These are phyloP conservation scores for Clitoria ternatea DNA, from an alignment of 306 rosid genomes.

Conservation along the genomic window DNA sequence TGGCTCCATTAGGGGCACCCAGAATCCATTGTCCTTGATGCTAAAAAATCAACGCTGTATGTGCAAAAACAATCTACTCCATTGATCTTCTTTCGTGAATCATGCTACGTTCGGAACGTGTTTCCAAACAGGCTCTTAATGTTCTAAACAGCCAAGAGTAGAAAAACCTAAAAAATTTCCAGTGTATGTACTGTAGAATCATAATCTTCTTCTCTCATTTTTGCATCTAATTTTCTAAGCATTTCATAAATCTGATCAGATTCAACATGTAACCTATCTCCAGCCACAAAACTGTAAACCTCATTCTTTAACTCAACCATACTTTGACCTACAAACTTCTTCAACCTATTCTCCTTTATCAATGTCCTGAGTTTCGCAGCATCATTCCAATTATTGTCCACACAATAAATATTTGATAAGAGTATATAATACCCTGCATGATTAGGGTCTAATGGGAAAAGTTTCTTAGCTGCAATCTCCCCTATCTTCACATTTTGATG, in stretches of 20 bases:
- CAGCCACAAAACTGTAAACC: constrained; percentile 50
- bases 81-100: too few species aligned
- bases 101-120: too few species aligned
- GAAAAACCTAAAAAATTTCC: constrained; percentile 17
- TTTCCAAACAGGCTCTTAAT: too few species aligned
- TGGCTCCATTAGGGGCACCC: too few species aligned
- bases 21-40: too few species aligned
- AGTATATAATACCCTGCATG: constrained; percentile 62
- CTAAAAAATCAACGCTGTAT: too few species aligned
- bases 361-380: constrained; percentile 48
- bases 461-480: constrained; percentile 62
- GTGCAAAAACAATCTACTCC: too few species aligned
- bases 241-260: constrained; percentile 43
- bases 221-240: constrained; percentile 48
- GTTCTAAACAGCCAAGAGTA: not conserved
- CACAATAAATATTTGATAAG: constrained; percentile 64
- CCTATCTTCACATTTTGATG: constrained; percentile 61
- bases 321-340: constrained; percentile 57
- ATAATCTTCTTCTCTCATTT: constrained; percentile 43
- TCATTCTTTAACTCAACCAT: constrained; percentile 44
- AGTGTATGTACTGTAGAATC: constrained; percentile 6
- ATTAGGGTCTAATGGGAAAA: constrained; percentile 51
- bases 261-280: constrained; percentile 44
- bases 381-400: constrained; percentile 60
- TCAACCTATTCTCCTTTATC: constrained; percentile 58